Base-by-base conservation (phyloP, 2,329 filamentous ascomycete genomes). In the Talaromyces sp. region DNA sequence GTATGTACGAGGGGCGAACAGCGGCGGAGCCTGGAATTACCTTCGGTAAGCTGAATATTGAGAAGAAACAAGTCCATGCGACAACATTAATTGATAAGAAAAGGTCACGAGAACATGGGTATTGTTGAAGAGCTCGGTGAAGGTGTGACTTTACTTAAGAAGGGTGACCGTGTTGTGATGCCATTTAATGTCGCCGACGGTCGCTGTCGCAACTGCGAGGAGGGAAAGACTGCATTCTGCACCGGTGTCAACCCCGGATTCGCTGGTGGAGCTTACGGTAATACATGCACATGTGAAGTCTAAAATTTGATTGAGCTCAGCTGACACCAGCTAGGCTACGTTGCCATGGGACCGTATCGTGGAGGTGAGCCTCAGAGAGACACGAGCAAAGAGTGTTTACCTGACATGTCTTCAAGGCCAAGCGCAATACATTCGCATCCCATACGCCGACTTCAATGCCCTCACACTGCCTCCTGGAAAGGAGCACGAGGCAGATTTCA, bases 361-460 rank as follows among this genome's bases (percentile, higher is more conserved):
- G 80, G 78, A 51, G 81, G 82, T 13, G 51, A 14, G 10, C 9
- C n/a, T n/a, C 3, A n/a, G 19, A 19, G 2, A 10, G 6, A 4
- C 11, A 40, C 2, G 4, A 14, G 16, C n/a, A n/a, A 11, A 39
- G 22, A n/a, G 11, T 11, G 16, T 27, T 13, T 32, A n/a, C 7
- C 32, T 24, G 13, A 50, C 4, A 32, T 4, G 5, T 27, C 40
- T 4, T 20, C 5, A 11, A 63, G 63, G 63, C 20, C 82, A 86
- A 64, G 86, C 85, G 2, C 83, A 88, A 64, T 88, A 84, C 52
- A 71, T 88, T 16, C 77, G 84, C 3, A 81, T 88, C 1, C 86
- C 86, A 0, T 87, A 83, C 52, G 86, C 85, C 1, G 86, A 88
- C 63, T 87, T 87, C 71, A 88, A 88, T 54, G 82, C 82, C 5